Evolutionary conservation across 1,139 yeast genomes (phyloP).

Genomic region (Ogataea hybrid): DNA sequence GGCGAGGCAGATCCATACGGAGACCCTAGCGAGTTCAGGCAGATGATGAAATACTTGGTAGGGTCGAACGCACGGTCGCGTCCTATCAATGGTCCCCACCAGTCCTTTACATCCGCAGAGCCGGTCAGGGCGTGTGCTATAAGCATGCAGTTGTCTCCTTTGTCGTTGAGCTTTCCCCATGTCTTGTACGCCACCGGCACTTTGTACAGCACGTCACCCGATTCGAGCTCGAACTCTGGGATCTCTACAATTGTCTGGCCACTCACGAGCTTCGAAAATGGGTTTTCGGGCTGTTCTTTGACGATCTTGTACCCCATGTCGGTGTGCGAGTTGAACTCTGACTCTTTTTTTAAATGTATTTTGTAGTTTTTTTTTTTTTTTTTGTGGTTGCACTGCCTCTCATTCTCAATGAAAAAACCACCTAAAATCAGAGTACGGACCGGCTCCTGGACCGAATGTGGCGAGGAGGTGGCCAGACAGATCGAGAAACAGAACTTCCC

Average conservation of each 20-base stretch:
- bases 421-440: conserved; percentile 21
- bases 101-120: conserved; percentile 89
- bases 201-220: conserved; percentile 69
- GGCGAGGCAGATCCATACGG: conserved; percentile 98
- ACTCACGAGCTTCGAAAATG: conserved; percentile 70
- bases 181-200: conserved; percentile 95
- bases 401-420: background rate
- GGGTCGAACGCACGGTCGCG: conserved; percentile 89
- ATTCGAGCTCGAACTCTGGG: conserved; percentile 75
- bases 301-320: conserved; percentile 15
- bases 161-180: conserved; percentile 80
- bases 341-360: conserved; percentile 1
- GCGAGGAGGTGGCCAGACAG: background rate
- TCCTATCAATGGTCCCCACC: conserved; percentile 99
- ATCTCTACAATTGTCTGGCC: conserved; percentile 78
- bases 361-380: conserved; percentile 3
- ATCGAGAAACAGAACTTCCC: conserved; percentile 26
- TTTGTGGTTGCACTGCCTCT: conserved; percentile 5
- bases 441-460: conserved; percentile 10
- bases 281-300: conserved; percentile 54
- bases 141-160: conserved; percentile 71
- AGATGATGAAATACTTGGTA: conserved; percentile 75
- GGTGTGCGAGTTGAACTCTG: background rate
- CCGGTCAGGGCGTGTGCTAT: conserved; percentile 97
- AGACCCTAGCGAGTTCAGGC: conserved; percentile 88